Evolutionary conservation across 331 rosid species (phyloP), one percentile per base, ranked within the genome.

Genomic region (Saraca asoca): DNA sequence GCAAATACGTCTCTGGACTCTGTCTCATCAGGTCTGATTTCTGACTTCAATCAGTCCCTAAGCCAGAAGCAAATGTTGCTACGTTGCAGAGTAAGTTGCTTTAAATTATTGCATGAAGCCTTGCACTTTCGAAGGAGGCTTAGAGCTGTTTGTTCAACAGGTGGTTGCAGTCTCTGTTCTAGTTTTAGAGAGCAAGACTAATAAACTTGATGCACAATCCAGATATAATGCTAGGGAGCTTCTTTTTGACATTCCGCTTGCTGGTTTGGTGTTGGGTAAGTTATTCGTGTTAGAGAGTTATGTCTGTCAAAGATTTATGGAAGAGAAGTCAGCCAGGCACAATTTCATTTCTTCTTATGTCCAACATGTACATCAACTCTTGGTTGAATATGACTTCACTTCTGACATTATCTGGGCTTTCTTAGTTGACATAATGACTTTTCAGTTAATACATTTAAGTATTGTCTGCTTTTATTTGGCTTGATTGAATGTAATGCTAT

Each of bases 191-290:
- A 80, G 70, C 68, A 87, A 78, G 31, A 15, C 66, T 18, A 29
- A 66, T 43, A 71, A 48, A 64, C 68, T 20, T 69, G 67, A 50
- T 46, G 51, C 56, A 29, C 80, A 61, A 74, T 56, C 77, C 24
- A 77, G 72, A 51, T 7, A 13, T 41, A 67, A 64, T 53, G 58
- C 64, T 33, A 35, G 43, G 52, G 64, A 64, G 15, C 71, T 70
- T 46, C 77, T 20, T 72, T 58, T 89, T 71, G 85, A 85, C 78
- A 84, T 93, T 75, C 87, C 94, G 2, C 78, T 93, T 64, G 96
- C 96, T 67, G 80, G 88, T 79, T 93, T 89, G 82, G 59, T 87
- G 67, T 62, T 93, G 82, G 98, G 98, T 89, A 80, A 71, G 85
- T 70, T 73, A 34, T 50, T 44, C 46, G 14, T 35, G 24, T 53